phyloP scores from a whole-genome alignment of 352 stramenopile species.

The Phytopythium delawarense region DNA sequence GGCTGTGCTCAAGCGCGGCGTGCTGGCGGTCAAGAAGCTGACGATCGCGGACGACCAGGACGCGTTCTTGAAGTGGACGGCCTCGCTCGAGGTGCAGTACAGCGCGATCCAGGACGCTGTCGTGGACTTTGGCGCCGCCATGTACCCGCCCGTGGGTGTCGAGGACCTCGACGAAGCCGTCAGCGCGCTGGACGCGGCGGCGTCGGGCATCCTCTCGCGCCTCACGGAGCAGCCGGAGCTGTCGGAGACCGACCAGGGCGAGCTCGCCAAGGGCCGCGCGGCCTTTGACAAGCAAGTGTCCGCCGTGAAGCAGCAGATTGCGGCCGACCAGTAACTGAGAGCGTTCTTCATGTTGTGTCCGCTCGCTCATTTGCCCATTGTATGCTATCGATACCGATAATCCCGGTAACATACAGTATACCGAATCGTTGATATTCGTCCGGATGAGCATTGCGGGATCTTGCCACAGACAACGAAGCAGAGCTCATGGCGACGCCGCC shows the following conservation, averaged over 20 bases:
- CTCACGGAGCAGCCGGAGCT: constrained; percentile 53
- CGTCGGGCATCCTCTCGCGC: constrained; percentile 35
- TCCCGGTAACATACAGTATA: too few relatives aligned
- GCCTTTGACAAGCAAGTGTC: constrained; percentile 57
- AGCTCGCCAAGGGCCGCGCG: constrained; percentile 35
- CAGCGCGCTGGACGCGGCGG: constrained; percentile 24
- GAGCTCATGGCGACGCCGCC: not conserved
- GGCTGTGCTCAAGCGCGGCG: constrained; percentile 74
- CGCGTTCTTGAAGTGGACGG: constrained; percentile 69
- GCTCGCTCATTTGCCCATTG: too few relatives aligned
- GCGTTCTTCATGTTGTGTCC: not conserved
- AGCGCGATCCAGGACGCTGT: constrained; percentile 53
- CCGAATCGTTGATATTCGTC: too few relatives aligned
- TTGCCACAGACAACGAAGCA: not conserved
- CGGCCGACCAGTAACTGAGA: constrained; percentile 29
- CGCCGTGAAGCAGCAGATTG: constrained; percentile 54
- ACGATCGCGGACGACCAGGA: constrained; percentile 52
- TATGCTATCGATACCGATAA: too few relatives aligned
- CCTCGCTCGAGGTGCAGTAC: constrained; percentile 60
- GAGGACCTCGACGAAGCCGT: constrained; percentile 50
- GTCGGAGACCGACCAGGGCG: constrained; percentile 24
- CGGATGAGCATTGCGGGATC: too few relatives aligned
- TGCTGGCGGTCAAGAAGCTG: constrained; percentile 76
- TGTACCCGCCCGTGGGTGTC: constrained; percentile 71
- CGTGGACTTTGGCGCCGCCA: constrained; percentile 77